Conservation (phyloP, 345 rosid genomes). For the Gynandropsis gynandra region DNA sequence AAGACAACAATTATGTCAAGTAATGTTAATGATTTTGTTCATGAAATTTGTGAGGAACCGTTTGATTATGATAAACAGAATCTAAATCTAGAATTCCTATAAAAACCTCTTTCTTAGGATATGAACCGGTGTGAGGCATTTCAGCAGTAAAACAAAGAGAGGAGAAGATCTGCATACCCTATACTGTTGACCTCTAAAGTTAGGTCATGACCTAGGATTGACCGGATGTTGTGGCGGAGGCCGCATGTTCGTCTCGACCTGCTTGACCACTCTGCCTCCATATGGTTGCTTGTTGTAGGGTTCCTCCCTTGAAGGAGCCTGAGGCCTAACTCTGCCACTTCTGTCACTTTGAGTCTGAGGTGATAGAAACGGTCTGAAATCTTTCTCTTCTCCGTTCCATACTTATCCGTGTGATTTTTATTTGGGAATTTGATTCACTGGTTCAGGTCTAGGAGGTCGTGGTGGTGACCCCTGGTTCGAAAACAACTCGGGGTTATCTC, state of each 20-base stretch:
- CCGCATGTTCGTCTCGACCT: constrained; percentile 9
- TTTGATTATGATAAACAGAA: too few relatives aligned
- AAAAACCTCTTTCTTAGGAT: too few relatives aligned
- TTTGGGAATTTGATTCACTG: constrained; percentile 17
- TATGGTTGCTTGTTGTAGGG: constrained; percentile 13
- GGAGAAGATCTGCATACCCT: too few relatives aligned
- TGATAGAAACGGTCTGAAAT: constrained; percentile 30
- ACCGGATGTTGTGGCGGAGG: constrained; percentile 11
- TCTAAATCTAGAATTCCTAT: too few relatives aligned
- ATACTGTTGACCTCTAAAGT: too few relatives aligned
- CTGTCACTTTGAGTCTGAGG: constrained; percentile 41
- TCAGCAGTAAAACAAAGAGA: too few relatives aligned
- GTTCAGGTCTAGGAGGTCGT: constrained; percentile 17
- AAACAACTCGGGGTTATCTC: constrained; percentile 23
- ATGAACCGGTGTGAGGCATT: too few relatives aligned
- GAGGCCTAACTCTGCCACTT: constrained; percentile 19
- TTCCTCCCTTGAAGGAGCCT: constrained; percentile 1
- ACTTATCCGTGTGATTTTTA: constrained; percentile 9
- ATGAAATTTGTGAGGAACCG: too few relatives aligned
- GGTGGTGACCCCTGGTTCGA: neutral
- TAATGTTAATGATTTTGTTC: too few relatives aligned
- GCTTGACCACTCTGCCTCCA: constrained; percentile 7
- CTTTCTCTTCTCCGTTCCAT: constrained; percentile 46
- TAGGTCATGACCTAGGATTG: constrained; percentile 6
- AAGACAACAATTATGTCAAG: too few relatives aligned